These are phyloP conservation scores for Eucalyptus erythrocorys DNA, from an alignment of 345 rosid genomes.

Conservation along the genomic window DNA sequence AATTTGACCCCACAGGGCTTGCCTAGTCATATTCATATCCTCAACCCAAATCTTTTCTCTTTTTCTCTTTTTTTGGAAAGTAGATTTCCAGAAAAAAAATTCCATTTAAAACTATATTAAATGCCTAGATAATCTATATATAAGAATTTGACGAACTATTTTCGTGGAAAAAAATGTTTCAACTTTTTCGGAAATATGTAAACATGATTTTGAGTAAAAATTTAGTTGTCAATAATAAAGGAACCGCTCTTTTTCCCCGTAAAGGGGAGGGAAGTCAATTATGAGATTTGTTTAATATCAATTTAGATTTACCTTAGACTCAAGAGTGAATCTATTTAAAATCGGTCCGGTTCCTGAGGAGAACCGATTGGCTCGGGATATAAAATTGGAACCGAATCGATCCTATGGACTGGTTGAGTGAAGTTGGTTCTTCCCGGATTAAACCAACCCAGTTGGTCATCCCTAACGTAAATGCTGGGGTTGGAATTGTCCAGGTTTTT, in stretches of 20 bases:
- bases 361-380: rapidly evolving
- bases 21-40: background rate
- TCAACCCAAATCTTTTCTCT: background rate
- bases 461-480: background rate
- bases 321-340: background rate
- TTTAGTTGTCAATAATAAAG: too few relatives aligned
- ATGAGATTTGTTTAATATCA: background rate
- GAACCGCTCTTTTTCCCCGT: background rate
- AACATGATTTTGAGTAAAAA: too few relatives aligned
- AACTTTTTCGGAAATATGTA: too few relatives aligned
- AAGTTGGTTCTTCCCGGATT: background rate
- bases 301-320: background rate
- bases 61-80: too few relatives aligned
- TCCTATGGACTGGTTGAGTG: background rate
- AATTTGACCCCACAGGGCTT: background rate
- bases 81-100: too few relatives aligned
- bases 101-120: too few relatives aligned
- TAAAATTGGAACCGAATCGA: background rate
- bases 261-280: background rate
- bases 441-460: background rate
- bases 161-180: too few relatives aligned
- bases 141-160: too few relatives aligned
- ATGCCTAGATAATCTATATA: too few relatives aligned
- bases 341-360: background rate
- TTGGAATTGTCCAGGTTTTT: background rate